phyloP scores from a whole-genome alignment of 2,329 filamentous ascomycete genomes.

The Arthrobotrys iridis region DNA sequence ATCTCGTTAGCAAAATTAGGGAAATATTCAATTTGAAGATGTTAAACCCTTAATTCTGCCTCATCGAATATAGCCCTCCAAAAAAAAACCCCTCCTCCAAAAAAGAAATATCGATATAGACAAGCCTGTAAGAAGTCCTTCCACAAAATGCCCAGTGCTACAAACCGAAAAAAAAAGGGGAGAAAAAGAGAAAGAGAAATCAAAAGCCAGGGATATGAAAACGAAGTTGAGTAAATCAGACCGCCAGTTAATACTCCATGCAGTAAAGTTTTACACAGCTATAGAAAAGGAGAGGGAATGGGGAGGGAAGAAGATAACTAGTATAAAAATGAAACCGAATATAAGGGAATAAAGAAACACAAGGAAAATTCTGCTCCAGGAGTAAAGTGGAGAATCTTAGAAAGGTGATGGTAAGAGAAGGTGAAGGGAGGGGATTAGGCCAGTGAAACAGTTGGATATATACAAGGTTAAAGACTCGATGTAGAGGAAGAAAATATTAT shows the following conservation, averaged over 20 bases:
- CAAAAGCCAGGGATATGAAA: background rate
- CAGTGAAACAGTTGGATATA: constrained; percentile 5
- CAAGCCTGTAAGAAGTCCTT: constrained; percentile 10
- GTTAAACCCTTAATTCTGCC: background rate
- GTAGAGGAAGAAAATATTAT: constrained; percentile 32
- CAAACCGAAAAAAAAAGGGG: constrained; percentile 9
- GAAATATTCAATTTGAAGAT: background rate
- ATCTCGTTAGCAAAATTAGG: background rate
- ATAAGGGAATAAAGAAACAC: background rate
- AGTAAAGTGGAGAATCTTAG: background rate
- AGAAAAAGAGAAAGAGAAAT: constrained; percentile 14
- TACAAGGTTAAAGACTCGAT: constrained; percentile 6
- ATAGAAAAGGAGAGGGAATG: background rate
- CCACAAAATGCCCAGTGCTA: constrained; percentile 31
- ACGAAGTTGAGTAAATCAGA: constrained; percentile 9
- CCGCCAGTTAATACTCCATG: constrained; percentile 40
- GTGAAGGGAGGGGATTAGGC: background rate
- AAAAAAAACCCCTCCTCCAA: background rate
- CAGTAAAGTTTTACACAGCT: background rate
- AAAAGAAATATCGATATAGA: constrained; percentile 8
- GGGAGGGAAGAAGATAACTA: background rate
- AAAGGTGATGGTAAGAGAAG: background rate
- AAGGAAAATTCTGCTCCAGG: background rate
- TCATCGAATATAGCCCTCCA: background rate
- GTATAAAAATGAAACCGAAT: background rate